phyloP scores from a whole-genome alignment of 257 asterid species.

The Penstemon eatonii region DNA sequence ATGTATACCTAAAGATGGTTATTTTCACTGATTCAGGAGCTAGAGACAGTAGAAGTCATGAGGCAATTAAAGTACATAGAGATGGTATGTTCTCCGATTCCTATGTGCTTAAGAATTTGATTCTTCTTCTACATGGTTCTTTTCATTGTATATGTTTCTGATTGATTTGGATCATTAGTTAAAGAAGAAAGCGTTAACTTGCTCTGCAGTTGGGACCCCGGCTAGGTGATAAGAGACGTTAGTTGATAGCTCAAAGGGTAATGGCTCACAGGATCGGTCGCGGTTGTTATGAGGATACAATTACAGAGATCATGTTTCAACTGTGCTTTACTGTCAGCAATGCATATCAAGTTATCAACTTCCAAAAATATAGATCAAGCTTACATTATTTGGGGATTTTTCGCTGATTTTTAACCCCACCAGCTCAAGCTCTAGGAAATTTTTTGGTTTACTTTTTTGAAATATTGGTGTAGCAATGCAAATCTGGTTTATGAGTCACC shows the following conservation, averaged over 20 bases:
- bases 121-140: slow-evolving; percentile 1
- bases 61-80: slow-evolving; percentile 80
- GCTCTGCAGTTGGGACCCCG: slow-evolving; percentile 67
- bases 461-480: neutral
- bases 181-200: neutral
- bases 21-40: slow-evolving; percentile 61
- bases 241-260: slow-evolving; percentile 26
- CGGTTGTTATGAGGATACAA: slow-evolving; percentile 1
- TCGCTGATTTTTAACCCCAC: too few relatives aligned
- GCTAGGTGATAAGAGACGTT: slow-evolving; percentile 59
- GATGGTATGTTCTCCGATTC: slow-evolving; percentile 47
- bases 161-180: too few relatives aligned
- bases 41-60: slow-evolving; percentile 71
- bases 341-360: too few relatives aligned
- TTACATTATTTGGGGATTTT: too few relatives aligned
- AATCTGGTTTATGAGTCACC: neutral
- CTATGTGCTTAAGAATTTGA: neutral
- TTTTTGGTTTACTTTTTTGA: slow-evolving; percentile 16
- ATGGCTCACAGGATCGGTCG: slow-evolving; percentile 10
- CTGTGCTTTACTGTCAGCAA: too few relatives aligned
- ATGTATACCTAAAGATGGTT: neutral
- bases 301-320: neutral
- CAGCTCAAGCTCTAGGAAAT: neutral
- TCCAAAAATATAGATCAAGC: too few relatives aligned
- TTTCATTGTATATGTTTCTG: neutral